A percentile compares a stretch with the other conserved stretches of the same genome.
Conservation (phyloP, 139 green algal species). For the Choricystis sp. region DNA sequence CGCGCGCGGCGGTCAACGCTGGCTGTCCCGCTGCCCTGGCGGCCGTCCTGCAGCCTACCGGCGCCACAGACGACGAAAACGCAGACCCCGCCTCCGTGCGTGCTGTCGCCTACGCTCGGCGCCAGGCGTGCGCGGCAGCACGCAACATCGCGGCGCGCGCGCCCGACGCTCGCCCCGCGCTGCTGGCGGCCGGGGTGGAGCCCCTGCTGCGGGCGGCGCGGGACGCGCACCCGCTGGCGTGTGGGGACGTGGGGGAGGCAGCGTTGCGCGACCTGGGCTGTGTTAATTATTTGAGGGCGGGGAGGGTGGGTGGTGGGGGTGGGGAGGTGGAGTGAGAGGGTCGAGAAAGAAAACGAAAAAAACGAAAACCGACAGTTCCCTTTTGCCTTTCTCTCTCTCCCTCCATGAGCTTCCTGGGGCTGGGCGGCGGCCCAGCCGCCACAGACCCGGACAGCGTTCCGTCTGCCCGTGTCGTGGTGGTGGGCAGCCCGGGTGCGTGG, state of each 20-base stretch:
- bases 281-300: too few relatives aligned
- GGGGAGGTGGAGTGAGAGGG: background rate
- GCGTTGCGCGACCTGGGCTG: background rate
- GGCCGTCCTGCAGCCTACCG: background rate
- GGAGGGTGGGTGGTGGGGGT: background rate
- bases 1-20: too few relatives aligned
- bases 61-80: background rate
- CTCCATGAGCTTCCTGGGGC: background rate
- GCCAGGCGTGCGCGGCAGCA: background rate
- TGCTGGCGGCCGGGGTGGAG: constrained; percentile 79
- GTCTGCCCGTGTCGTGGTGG: background rate
- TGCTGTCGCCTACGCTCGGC: background rate
- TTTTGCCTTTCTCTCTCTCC: constrained; percentile 57
- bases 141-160: background rate
- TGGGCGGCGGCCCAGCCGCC: background rate
- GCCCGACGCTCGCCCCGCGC: background rate
- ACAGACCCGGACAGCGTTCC: background rate
- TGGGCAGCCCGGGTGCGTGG: background rate
- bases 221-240: constrained; percentile 40
- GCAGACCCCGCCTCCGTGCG: too few relatives aligned
- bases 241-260: background rate
- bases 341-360: constrained; percentile 1
- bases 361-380: constrained; percentile 88
- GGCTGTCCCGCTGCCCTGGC: background rate
- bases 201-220: constrained; percentile 71